A percentile compares a stretch with the other conserved stretches of the same genome.
Evolutionary conservation across 2,329 filamentous ascomycete genomes (phyloP).

Genomic region (Claviceps purpurea): DNA sequence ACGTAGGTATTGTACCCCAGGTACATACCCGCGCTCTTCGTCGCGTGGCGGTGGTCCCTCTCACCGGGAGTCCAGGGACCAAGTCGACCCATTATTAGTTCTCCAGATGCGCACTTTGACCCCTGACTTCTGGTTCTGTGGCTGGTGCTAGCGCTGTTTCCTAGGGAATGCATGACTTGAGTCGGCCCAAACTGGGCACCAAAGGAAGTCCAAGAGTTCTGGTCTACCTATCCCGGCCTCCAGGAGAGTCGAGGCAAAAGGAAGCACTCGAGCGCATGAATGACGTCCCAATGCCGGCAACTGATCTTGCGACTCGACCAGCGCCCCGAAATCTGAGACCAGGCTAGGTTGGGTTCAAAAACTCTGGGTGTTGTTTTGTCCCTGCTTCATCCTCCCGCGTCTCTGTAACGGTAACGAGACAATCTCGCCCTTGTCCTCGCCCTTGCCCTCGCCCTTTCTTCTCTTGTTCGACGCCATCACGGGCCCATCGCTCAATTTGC

Average conservation of each 20-base stretch:
- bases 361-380: background rate
- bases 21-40: background rate
- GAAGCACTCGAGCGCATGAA: background rate
- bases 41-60: background rate
- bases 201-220: background rate
- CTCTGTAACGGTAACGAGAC: background rate
- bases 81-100: no score
- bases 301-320: background rate
- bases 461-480: background rate
- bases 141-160: background rate
- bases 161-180: background rate
- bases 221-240: background rate
- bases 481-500: background rate
- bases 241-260: background rate
- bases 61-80: no score
- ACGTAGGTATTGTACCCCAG: background rate
- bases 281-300: conserved; percentile 3
- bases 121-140: background rate
- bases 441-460: background rate
- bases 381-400: background rate
- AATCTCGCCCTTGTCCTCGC: background rate
- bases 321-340: background rate
- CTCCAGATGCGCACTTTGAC: background rate
- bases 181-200: conserved; percentile 1
- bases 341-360: background rate